These are phyloP conservation scores for Saturnispora saitoi DNA, from an alignment of 805 yeast species.

Conservation along the genomic window DNA sequence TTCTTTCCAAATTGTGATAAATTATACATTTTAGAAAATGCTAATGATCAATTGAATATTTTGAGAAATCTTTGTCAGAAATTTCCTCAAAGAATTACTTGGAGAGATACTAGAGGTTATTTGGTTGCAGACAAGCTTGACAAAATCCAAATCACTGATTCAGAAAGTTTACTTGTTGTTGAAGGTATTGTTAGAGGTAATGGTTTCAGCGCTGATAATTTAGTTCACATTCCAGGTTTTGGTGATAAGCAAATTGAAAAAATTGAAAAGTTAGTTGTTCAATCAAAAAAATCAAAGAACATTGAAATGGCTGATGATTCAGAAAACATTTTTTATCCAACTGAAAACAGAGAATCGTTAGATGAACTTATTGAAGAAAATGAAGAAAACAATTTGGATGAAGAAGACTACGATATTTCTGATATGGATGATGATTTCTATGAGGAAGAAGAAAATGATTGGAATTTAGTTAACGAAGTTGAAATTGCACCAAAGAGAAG, in stretches of 20 bases:
- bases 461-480: conserved; percentile 15
- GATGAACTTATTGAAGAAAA: conserved; percentile 35
- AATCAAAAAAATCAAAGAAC: conserved; percentile 16
- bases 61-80: conserved; percentile 75
- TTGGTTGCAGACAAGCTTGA: conserved; percentile 60
- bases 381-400: conserved; percentile 22
- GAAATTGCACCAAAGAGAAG: conserved; percentile 24
- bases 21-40: conserved; percentile 58
- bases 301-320: conserved; percentile 37
- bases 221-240: conserved; percentile 78
- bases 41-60: conserved; percentile 64
- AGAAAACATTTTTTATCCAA: conserved; percentile 44
- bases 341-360: conserved; percentile 30
- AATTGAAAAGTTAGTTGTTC: conserved; percentile 42
- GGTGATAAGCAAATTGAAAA: conserved; percentile 80
- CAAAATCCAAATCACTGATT: conserved; percentile 21
- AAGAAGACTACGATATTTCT: conserved; percentile 28
- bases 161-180: conserved; percentile 41
- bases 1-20: conserved; percentile 78
- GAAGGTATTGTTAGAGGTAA: conserved; percentile 84
- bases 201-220: conserved; percentile 69
- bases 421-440: conserved; percentile 19
- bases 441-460: conserved; percentile 19
- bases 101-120: conserved; percentile 94
- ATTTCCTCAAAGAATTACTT: conserved; percentile 72